Evolutionary conservation across 192 early-diverging fungal species (phyloP).

Genomic region (Chytriomyces confervae): DNA sequence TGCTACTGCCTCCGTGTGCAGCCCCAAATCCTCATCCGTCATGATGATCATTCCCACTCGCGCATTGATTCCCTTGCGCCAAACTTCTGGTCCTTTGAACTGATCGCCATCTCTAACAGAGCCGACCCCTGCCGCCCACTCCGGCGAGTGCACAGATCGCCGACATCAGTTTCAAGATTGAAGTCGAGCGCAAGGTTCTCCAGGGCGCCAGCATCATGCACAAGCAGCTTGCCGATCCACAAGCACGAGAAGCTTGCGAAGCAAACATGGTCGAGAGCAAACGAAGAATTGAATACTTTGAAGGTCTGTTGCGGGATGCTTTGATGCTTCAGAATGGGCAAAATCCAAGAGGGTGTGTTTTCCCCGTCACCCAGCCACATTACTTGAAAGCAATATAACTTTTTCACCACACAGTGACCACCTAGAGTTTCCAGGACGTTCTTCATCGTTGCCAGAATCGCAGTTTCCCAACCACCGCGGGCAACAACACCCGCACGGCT

Average conservation of each 20-base stretch:
- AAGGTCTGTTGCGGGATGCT: not conserved
- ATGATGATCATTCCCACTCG: too few relatives aligned
- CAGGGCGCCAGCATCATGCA: constrained; percentile 12
- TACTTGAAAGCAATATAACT: too few relatives aligned
- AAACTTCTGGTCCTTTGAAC: too few relatives aligned
- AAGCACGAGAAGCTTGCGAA: constrained; percentile 41
- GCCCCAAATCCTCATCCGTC: too few relatives aligned
- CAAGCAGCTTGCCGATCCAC: not conserved
- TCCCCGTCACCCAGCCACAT: not conserved
- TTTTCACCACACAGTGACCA: too few relatives aligned
- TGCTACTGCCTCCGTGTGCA: too few relatives aligned
- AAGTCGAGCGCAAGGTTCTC: constrained; percentile 69
- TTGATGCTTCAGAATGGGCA: not conserved
- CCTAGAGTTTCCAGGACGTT: too few relatives aligned
- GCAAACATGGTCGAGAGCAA: constrained; percentile 24
- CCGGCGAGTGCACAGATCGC: constrained; percentile 52
- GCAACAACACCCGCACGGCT: not conserved
- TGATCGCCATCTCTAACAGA: too few relatives aligned
- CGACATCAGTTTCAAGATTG: constrained; percentile 71
- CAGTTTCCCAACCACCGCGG: not conserved
- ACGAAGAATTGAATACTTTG: constrained; percentile 34
- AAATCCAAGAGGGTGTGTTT: not conserved
- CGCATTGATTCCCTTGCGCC: too few relatives aligned
- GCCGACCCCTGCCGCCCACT: not conserved
- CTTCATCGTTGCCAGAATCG: not conserved